A percentile compares a stretch with the other conserved stretches of the same genome.
phyloP scores from a whole-genome alignment of 1,139 yeast genomes.

The Protomyces inouyei region DNA sequence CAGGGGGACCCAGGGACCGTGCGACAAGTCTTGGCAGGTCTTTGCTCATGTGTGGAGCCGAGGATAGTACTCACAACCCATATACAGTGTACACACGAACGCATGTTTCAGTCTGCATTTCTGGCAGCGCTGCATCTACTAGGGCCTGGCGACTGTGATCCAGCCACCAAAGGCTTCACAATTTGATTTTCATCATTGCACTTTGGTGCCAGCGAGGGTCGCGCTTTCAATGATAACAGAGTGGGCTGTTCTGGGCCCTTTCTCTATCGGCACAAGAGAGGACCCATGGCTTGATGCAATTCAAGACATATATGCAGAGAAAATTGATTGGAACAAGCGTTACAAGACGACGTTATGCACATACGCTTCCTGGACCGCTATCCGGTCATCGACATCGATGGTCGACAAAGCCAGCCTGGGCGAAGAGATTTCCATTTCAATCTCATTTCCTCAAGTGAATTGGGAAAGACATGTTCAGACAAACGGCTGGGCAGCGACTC shows the following conservation, averaged over 20 bases:
- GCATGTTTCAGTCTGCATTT: too few species aligned
- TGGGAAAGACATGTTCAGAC: neutral
- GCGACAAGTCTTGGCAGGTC: too few species aligned
- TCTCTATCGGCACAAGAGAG: conserved; percentile 12
- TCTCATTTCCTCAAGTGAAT: neutral
- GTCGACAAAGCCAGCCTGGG: neutral
- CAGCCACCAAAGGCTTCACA: too few species aligned
- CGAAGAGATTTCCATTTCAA: neutral
- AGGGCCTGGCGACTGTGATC: too few species aligned
- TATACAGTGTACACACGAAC: too few species aligned
- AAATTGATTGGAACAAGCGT: neutral
- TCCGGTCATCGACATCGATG: neutral
- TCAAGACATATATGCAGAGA: neutral
- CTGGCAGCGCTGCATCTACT: too few species aligned
- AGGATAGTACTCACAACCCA: too few species aligned
- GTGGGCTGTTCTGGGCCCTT: conserved; percentile 12
- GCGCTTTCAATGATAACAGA: neutral
- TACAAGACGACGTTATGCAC: neutral
- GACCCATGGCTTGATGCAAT: conserved; percentile 15
- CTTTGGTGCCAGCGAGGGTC: too few species aligned
- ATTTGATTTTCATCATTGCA: too few species aligned
- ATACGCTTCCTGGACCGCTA: neutral
- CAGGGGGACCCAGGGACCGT: too few species aligned
- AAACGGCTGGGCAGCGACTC: conserved; percentile 7
- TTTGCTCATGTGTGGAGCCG: too few species aligned